A percentile compares a stretch with the other conserved stretches of the same genome.
Conservation (phyloP, 2,329 filamentous ascomycete species). For the Thelonectria olida region DNA sequence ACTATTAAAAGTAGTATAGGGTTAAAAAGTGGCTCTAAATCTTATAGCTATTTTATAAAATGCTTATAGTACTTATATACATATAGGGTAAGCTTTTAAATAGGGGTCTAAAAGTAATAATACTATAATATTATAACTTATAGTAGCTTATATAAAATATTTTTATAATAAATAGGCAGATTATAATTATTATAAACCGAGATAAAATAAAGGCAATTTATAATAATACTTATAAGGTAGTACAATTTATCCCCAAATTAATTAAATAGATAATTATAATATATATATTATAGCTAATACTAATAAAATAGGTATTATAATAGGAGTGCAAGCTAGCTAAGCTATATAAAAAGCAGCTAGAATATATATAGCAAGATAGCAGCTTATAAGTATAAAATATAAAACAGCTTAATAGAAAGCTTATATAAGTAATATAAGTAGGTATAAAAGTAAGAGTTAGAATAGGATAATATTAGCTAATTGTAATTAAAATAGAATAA, state of each 20-base stretch:
- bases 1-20: conserved; percentile 1
- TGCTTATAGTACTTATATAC: conserved; percentile 5
- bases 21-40: conserved; percentile 6
- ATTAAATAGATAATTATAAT: conserved; percentile 13
- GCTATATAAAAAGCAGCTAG: not conserved
- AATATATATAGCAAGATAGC: not conserved
- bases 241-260: conserved; percentile 10
- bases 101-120: conserved; percentile 17
- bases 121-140: conserved; percentile 17
- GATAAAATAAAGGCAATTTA: conserved; percentile 16
- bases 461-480: not conserved
- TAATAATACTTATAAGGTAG: conserved; percentile 13
- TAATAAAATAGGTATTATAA: not conserved
- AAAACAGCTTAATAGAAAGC: not conserved
- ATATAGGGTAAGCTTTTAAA: conserved; percentile 16
- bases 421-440: not conserved
- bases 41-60: not conserved
- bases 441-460: not conserved
- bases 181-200: conserved; percentile 20
- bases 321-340: not conserved
- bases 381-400: not conserved
- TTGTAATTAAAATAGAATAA: conserved; percentile 1
- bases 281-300: conserved; percentile 9
- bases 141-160: conserved; percentile 16
- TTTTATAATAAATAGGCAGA: conserved; percentile 17